Conservation (phyloP, 441 rosid genomes). For the Mallotus repandus region DNA sequence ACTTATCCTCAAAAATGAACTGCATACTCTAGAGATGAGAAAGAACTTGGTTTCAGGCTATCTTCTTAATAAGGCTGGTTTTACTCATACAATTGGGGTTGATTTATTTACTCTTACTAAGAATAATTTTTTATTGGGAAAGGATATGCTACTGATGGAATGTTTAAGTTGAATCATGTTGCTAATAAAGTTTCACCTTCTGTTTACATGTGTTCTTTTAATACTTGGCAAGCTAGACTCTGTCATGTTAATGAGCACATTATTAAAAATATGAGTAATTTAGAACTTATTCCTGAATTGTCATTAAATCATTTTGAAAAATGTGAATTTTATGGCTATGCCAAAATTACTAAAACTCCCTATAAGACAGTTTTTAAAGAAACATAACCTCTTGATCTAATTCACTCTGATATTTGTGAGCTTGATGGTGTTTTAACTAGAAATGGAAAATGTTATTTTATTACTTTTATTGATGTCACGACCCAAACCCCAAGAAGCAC, state of each 20-base stretch:
- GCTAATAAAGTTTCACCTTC: not conserved
- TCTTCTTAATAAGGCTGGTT: not conserved
- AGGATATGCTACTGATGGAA: not conserved
- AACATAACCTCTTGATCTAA: not conserved
- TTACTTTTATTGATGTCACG: too few relatives aligned
- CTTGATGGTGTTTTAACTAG: too few relatives aligned
- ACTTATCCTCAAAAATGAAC: not conserved
- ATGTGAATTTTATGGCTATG: too few relatives aligned
- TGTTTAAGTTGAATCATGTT: too few relatives aligned
- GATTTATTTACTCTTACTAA: not conserved
- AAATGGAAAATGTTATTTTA: not conserved
- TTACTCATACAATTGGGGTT: not conserved
- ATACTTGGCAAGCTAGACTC: not conserved
- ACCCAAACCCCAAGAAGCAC: too few relatives aligned
- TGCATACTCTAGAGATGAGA: not conserved
- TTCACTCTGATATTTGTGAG: not conserved
- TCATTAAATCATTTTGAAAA: not conserved
- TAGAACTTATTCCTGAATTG: too few relatives aligned
- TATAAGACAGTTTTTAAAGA: not conserved
- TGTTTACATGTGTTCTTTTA: not conserved
- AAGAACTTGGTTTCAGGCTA: not conserved
- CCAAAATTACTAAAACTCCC: not conserved
- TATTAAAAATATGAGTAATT: too few relatives aligned
- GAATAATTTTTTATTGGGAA: not conserved
- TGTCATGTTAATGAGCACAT: not conserved